phyloP scores from a whole-genome alignment of 371 early-diverging fungal genomes.

The Batrachochytrium dendrobatidis region DNA sequence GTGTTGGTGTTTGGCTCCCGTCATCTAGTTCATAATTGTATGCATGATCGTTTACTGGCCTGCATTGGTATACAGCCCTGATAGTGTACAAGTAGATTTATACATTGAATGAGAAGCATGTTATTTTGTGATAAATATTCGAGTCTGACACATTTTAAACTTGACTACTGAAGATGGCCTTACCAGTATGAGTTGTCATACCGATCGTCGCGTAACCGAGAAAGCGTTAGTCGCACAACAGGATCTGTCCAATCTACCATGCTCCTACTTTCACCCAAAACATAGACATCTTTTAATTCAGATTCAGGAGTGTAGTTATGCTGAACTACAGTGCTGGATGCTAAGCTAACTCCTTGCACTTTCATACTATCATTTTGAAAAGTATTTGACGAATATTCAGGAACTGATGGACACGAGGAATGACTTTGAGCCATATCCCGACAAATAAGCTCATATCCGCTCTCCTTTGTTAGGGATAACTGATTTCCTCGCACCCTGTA shows the following conservation, averaged over 20 bases:
- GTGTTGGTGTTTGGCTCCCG: conserved; percentile 21
- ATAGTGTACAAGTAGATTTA: neutral
- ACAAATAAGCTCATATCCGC: conserved; percentile 20
- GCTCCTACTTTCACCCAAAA: neutral
- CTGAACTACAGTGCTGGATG: neutral
- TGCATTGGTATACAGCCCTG: conserved; percentile 2
- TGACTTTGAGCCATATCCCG: conserved; percentile 10
- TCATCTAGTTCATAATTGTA: conserved; percentile 11
- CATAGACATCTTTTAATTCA: neutral
- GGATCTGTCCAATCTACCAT: neutral
- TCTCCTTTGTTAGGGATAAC: conserved; percentile 8
- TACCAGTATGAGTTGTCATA: neutral
- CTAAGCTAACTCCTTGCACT: neutral
- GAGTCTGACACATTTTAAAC: too few species aligned
- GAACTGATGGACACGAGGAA: conserved; percentile 23
- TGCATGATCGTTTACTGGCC: neutral
- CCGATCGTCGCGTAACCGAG: neutral
- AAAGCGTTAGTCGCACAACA: neutral
- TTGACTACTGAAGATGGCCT: too few species aligned
- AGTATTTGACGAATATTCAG: conserved; percentile 4
- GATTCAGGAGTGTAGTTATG: neutral
- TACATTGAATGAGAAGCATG: too few species aligned
- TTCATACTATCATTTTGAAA: neutral
- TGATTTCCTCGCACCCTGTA: conserved; percentile 21
- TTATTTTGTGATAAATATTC: too few species aligned